Conservation (phyloP, 176 grass and related monocot genomes). For the Avena atlantica region DNA sequence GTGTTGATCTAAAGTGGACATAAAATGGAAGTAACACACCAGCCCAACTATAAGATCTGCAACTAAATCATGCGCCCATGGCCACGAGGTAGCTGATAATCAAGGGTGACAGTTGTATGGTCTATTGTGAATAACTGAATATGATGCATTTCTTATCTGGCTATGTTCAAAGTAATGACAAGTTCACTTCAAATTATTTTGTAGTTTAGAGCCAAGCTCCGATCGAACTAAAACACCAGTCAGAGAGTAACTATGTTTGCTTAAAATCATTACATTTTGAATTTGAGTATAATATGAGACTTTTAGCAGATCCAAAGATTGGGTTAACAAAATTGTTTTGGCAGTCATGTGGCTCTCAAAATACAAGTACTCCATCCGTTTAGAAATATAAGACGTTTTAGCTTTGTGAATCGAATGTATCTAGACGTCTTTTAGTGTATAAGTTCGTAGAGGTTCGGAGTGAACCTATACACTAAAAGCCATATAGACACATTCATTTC, state of each 20-base stretch:
- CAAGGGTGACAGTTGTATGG: not conserved
- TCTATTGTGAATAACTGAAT: not conserved
- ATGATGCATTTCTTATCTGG: not conserved
- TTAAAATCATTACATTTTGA: not conserved
- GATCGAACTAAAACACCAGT: not conserved
- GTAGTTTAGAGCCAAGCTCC: not conserved
- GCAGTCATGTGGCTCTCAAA: not conserved
- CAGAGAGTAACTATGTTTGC: not conserved
- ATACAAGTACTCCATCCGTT: too few relatives aligned
- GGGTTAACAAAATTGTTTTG: not conserved
- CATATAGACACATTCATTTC: too few relatives aligned
- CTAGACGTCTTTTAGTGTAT: too few relatives aligned
- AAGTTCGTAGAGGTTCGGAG: too few relatives aligned
- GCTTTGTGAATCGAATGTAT: too few relatives aligned
- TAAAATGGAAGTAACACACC: not conserved
- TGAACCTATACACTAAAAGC: too few relatives aligned
- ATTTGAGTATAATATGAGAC: not conserved
- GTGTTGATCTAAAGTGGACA: not conserved
- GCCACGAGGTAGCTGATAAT: not conserved
- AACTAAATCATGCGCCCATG: slow-evolving; percentile 20
- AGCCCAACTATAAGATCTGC: slow-evolving; percentile 2
- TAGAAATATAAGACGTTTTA: too few relatives aligned
- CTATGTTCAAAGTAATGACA: not conserved
- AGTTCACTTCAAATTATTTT: not conserved
- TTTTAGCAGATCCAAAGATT: not conserved